Base-by-base conservation (phyloP, 2,329 filamentous ascomycete genomes). In the Neofusicoccum sp. region DNA sequence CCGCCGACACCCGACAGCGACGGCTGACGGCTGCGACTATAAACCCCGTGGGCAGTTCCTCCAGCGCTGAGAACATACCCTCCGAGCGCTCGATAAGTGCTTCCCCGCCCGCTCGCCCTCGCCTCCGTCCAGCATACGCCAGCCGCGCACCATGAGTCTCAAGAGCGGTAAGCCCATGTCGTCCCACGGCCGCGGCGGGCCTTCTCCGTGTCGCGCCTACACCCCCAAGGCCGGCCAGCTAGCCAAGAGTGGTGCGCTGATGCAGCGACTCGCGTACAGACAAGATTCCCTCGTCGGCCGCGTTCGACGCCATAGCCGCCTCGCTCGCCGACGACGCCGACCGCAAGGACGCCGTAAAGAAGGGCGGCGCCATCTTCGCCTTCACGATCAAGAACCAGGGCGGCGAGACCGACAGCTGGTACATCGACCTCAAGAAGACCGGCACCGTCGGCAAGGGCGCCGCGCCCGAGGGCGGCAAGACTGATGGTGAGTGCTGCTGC, bases 341-440 rank as follows among this genome's bases (percentile, higher is more conserved):
- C 72, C 88, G 89, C 80, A 90, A 96, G 81, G 89, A 93, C 68
- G 93, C 94, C 69, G 89, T 98, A 78, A 94, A 96, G 80, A 87
- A 92, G 76, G 94, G 88, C 74, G 89, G 89, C 72, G 92, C 90
- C 65, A 83, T 98, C 77, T 97, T 96, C 77, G 89, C 89, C 65
- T 98, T 99, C 81, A 92, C 87, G 61, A 83, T 99, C 69, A 98
- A 96, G 85, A 99, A 99, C 85, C 79, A 82, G 64, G 84, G 84
- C 29, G 92, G 92, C 71, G 86, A 93, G 77, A 88, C 88, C 64
- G 88, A 92, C 73, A 90, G 87, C 80, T 99, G 95, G 95, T 87
- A 96, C 82, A 91, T 99, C 70, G 95, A 99, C 77, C 87, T 99
- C 66, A 97, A 97, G 85, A 86, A 96, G 73, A 90, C 89, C 66